These are phyloP conservation scores for Cnidoscolus chayamansa DNA, from an alignment of 441 rosid genomes.

Conservation along the genomic window DNA sequence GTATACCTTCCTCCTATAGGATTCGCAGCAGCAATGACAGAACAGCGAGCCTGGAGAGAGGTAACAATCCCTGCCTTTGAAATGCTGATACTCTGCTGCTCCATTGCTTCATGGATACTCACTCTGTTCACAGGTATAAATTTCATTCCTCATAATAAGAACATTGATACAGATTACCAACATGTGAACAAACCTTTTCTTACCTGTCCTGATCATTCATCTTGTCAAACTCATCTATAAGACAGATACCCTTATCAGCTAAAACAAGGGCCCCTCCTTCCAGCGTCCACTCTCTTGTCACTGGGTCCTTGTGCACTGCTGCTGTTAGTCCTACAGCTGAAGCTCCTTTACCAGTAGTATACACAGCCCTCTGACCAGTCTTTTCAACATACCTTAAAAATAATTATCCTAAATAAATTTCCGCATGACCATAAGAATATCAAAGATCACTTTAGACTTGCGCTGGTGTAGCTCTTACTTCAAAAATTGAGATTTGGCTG, in stretches of 20 bases:
- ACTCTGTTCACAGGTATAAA: slow-evolving; percentile 51
- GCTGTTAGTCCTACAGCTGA: slow-evolving; percentile 98
- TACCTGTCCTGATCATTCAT: slow-evolving; percentile 99
- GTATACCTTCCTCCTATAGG: slow-evolving; percentile 93
- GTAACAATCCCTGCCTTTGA: slow-evolving; percentile 98
- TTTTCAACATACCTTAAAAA: slow-evolving; percentile 79
- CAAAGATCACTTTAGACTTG: slow-evolving; percentile 4
- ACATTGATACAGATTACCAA: background rate
- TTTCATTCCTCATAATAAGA: background rate
- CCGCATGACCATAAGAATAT: slow-evolving; percentile 10
- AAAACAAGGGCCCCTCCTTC: slow-evolving; percentile 99
- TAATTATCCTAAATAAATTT: slow-evolving; percentile 23
- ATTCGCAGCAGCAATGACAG: slow-evolving; percentile 98
- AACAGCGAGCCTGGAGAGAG: slow-evolving; percentile 98
- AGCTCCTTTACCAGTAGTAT: slow-evolving; percentile 99
- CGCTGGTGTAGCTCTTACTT: slow-evolving; percentile 51
- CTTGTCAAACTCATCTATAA: slow-evolving; percentile 98
- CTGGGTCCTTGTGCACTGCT: slow-evolving; percentile 99
- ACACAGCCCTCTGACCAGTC: slow-evolving; percentile 98
- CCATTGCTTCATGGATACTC: slow-evolving; percentile 99
- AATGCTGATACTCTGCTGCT: slow-evolving; percentile 98
- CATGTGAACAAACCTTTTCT: slow-evolving; percentile 9
- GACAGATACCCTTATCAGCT: slow-evolving; percentile 94
- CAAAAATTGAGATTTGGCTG: slow-evolving; percentile 94
- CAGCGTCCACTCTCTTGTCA: slow-evolving; percentile 98